phyloP scores from a whole-genome alignment of 768 basidiomycete species.

The Mycena vitilis region DNA sequence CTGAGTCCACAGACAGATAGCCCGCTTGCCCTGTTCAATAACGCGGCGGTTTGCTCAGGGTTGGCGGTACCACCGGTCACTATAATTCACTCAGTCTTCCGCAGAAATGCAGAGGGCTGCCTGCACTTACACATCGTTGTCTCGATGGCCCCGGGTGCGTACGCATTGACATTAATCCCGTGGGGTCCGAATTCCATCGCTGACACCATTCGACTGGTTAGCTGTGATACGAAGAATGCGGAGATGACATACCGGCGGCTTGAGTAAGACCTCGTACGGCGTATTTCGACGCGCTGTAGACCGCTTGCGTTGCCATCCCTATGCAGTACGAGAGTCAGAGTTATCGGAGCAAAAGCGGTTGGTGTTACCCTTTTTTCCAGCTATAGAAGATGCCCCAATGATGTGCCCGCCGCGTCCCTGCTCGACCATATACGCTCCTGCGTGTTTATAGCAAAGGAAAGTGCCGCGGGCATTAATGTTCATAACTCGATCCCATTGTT shows the following conservation, averaged over 20 bases:
- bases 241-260: slow-evolving; percentile 41
- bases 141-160: slow-evolving; percentile 38
- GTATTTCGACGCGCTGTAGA: slow-evolving; percentile 55
- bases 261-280: slow-evolving; percentile 58
- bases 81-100: not conserved
- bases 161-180: slow-evolving; percentile 44
- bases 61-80: not conserved
- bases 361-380: slow-evolving; percentile 50
- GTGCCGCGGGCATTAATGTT: slow-evolving; percentile 45
- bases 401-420: slow-evolving; percentile 55
- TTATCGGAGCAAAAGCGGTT: not conserved
- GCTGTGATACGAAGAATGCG: not conserved
- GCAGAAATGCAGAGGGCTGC: not conserved
- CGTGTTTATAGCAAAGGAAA: slow-evolving; percentile 51
- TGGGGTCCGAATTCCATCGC: slow-evolving; percentile 44
- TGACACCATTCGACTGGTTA: slow-evolving; percentile 16
- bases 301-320: slow-evolving; percentile 27
- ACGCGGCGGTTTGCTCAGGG: not conserved
- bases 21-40: not conserved
- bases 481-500: slow-evolving; percentile 42
- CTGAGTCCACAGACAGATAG: not conserved
- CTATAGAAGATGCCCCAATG: slow-evolving; percentile 52
- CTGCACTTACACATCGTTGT: slow-evolving; percentile 21
- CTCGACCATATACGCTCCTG: slow-evolving; percentile 51
- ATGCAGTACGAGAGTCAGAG: no score